Evolutionary conservation across 768 basidiomycete genomes (phyloP), one percentile per base, ranked within the genome.

Genomic region (Leccinum uliginosum): DNA sequence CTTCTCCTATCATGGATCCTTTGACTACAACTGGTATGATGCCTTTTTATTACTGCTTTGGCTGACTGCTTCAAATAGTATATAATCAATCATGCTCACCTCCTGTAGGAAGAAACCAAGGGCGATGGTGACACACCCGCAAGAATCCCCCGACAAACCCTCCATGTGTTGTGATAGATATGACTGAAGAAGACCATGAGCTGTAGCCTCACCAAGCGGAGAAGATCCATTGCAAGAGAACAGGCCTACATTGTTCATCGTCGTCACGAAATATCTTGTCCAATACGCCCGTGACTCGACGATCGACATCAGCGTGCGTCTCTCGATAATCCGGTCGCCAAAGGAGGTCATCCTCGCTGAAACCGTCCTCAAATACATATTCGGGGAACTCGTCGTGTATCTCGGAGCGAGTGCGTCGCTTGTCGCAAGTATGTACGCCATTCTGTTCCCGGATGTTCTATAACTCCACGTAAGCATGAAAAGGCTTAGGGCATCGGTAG

Each of bases 361-460:
- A 80, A 0, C 75, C 78, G 0, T 67, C 64, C 61, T 89, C 85
- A 35, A 88, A 77, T 5, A 56, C 59, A 60, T 83, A 83, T 8
- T 67, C 63, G 0, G 83, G 82, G 59, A 65, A 89, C 6, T 23
- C 35, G 15, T 15, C 11, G 8, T 23, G 46, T 46, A 52, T 83
- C 52, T 79, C 75, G 0, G 79, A 73, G n/a, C 73, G 72, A 1
- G 80, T 73, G n/a, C 73, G 73, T 17, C 87, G 79, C 56, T 79
- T 78, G 70, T 91, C 88, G 63, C 87, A 89, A 1, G 86, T 87
- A 62, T 88, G 86, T 5, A 79, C 74, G 0, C 87, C 86, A 54
- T 78, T 23, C n/a, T 57, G 75, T 68, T 91, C 87, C 27, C 87
- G 80, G 44, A 82, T 78, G 57, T 86, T 78, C 87, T 89, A 24